Evolutionary conservation across 1,284 basidiomycete species (phyloP).

Genomic region (Sanghuangporus baumii): DNA sequence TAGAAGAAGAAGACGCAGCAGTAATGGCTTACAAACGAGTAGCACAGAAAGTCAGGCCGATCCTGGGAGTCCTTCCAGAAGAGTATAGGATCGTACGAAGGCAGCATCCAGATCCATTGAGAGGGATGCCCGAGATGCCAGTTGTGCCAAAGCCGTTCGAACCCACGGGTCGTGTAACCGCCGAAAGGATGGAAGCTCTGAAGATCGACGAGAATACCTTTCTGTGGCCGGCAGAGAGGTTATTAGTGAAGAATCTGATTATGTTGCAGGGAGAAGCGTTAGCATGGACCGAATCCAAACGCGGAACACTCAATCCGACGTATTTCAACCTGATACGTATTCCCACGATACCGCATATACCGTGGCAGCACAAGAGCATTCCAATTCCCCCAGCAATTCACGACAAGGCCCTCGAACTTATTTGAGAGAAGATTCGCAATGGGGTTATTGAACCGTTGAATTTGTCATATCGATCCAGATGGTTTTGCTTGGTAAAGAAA

Average conservation of each 20-base stretch:
- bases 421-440: constrained; percentile 26
- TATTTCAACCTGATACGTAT: constrained; percentile 34
- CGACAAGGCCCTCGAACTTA: constrained; percentile 29
- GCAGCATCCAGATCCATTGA: constrained; percentile 22
- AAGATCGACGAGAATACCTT: constrained; percentile 24
- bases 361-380: constrained; percentile 33
- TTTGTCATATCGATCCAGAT: constrained; percentile 32
- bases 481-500: constrained; percentile 38
- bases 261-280: constrained; percentile 25
- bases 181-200: constrained; percentile 19
- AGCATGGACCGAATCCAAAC: constrained; percentile 30
- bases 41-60: constrained; percentile 23
- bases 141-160: constrained; percentile 20
- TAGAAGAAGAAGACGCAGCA: neutral
- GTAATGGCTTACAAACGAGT: constrained; percentile 23
- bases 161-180: constrained; percentile 17
- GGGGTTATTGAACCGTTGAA: constrained; percentile 29
- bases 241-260: constrained; percentile 28
- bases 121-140: constrained; percentile 14
- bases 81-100: constrained; percentile 17
- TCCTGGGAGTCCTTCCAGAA: constrained; percentile 23
- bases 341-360: constrained; percentile 29
- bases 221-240: constrained; percentile 28
- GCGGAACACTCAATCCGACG: constrained; percentile 29
- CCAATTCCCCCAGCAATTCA: constrained; percentile 34